phyloP scores from a whole-genome alignment of 2,329 filamentous ascomycete genomes.

The Aureobasidium sp. region DNA sequence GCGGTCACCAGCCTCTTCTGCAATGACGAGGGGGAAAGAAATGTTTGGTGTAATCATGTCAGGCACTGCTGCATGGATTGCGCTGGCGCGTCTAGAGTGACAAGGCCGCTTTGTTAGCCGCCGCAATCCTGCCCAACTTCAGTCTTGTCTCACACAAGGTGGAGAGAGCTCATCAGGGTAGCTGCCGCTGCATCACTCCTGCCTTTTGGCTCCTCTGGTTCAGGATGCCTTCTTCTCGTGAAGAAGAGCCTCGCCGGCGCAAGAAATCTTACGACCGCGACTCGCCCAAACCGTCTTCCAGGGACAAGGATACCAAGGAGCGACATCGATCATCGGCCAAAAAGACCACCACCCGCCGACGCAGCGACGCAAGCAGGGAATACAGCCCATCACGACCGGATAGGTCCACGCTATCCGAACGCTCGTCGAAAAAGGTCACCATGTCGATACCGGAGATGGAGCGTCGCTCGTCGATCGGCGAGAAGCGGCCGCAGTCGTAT shows the following conservation, averaged over 20 bases:
- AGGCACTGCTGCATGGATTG: constrained; percentile 7
- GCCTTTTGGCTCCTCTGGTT: background rate
- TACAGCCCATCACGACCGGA: constrained; percentile 15
- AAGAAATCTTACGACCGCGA: constrained; percentile 31
- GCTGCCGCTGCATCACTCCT: constrained; percentile 1
- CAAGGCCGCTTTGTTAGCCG: background rate
- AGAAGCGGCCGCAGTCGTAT: constrained; percentile 53
- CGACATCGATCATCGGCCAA: constrained; percentile 17
- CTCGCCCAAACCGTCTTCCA: constrained; percentile 20
- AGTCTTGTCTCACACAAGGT: background rate
- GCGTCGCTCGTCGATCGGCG: constrained; percentile 30
- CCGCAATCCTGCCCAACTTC: constrained; percentile 4
- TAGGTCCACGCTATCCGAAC: constrained; percentile 16
- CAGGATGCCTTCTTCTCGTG: constrained; percentile 11
- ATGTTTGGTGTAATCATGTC: constrained; percentile 3
- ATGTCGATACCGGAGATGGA: constrained; percentile 40
- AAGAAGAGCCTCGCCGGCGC: constrained; percentile 26
- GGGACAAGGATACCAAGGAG: constrained; percentile 20
- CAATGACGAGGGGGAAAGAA: background rate
- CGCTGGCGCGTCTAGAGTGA: constrained; percentile 9
- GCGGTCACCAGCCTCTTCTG: constrained; percentile 12
- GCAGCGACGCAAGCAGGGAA: constrained; percentile 19
- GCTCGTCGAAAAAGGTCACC: constrained; percentile 27
- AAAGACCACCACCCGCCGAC: constrained; percentile 16
- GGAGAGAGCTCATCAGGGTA: background rate